A percentile compares a stretch with the other conserved stretches of the same genome.
These are phyloP conservation scores for Mortierella hygrophila DNA, from an alignment of 192 early-diverging fungal species.

Conservation along the genomic window DNA sequence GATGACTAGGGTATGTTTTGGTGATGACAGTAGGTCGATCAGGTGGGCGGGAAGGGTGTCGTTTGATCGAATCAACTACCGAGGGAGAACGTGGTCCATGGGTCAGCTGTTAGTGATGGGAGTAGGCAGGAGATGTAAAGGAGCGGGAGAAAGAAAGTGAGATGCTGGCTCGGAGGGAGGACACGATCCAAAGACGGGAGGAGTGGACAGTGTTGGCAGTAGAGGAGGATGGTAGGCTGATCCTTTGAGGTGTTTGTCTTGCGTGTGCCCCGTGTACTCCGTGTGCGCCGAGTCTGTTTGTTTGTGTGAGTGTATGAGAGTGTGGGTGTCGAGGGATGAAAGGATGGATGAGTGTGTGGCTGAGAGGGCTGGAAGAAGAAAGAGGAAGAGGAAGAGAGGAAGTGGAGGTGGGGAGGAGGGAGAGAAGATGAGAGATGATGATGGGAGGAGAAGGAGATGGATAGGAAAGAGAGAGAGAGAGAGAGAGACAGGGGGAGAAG, in stretches of 20 bases:
- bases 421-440: background rate
- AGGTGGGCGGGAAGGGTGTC: background rate
- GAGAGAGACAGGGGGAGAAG: background rate
- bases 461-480: background rate
- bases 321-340: background rate
- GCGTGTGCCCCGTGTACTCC: background rate
- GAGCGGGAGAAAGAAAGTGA: background rate
- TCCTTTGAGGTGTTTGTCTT: background rate
- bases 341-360: background rate
- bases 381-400: background rate
- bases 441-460: background rate
- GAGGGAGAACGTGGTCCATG: background rate
- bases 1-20: background rate
- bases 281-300: background rate
- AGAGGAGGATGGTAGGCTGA: background rate
- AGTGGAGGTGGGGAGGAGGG: background rate
- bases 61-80: slow-evolving; percentile 6
- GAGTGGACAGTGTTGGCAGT: background rate
- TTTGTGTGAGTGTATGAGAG: background rate
- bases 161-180: background rate
- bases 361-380: background rate
- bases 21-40: background rate
- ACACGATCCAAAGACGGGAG: background rate
- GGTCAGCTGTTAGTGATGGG: background rate
- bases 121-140: background rate